phyloP scores from a whole-genome alignment of 2,329 filamentous ascomycete species.

The Verticillium isaacii region DNA sequence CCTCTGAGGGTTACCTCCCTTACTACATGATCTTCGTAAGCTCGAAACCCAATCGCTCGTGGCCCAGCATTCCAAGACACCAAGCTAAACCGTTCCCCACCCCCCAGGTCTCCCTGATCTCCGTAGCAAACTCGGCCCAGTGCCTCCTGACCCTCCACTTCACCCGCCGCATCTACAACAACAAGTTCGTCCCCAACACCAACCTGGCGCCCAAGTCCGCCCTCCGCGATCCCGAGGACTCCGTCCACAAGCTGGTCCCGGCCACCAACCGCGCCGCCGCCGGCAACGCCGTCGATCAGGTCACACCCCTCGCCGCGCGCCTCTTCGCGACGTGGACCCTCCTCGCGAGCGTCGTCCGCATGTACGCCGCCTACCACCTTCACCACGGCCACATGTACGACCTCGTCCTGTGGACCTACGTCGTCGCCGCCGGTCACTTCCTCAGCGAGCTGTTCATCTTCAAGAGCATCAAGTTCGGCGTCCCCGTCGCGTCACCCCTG shows the following conservation, averaged over 20 bases:
- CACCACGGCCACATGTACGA: constrained; percentile 69
- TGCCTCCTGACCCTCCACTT: constrained; percentile 75
- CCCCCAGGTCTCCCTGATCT: constrained; percentile 71
- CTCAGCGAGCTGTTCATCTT: constrained; percentile 76
- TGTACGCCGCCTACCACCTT: constrained; percentile 83
- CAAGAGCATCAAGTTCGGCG: constrained; percentile 64
- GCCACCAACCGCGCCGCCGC: constrained; percentile 37
- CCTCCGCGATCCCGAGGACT: constrained; percentile 46
- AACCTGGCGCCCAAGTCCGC: constrained; percentile 34
- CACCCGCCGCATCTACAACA: constrained; percentile 82
- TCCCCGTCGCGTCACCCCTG: constrained; percentile 52
- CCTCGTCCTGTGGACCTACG: constrained; percentile 76
- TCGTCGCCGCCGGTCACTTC: constrained; percentile 74
- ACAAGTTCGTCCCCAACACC: constrained; percentile 50
- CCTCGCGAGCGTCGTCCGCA: constrained; percentile 68
- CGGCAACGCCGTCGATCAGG: constrained; percentile 48
- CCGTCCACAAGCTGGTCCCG: constrained; percentile 45
- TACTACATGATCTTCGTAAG: constrained; percentile 56
- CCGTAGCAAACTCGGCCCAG: constrained; percentile 81
- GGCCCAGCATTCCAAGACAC: neutral
- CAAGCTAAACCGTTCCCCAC: neutral
- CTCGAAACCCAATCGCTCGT: neutral
- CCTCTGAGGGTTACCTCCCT: constrained; percentile 49
- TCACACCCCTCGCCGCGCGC: constrained; percentile 71
- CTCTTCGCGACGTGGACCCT: constrained; percentile 89